Evolutionary conservation across 805 yeast species (phyloP), one percentile per base, ranked within the genome.

Genomic region (Brettanomyces bruxellensis): DNA sequence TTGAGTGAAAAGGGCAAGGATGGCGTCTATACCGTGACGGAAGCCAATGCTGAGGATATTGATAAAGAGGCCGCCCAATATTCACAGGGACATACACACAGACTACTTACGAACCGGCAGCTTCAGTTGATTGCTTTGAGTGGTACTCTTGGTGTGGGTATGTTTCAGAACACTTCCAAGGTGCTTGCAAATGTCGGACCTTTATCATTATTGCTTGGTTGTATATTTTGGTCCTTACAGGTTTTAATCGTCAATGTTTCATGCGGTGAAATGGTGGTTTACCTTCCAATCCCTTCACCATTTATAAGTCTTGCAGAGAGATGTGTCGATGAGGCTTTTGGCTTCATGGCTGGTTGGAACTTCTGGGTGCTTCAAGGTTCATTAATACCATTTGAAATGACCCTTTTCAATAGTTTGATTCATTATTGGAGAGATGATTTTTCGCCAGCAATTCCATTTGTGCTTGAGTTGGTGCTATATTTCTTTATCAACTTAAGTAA

Each of bases 91-190:
- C 44, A 38, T 24, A 38, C 51, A 45, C 70, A 72, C 42, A 59
- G 73, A 50, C 61, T 66, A 25, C 61, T 72, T 51, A 64, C 69
- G 50, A 52, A 59, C 28, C 61, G 75, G 52, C 74, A 71, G 46
- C 62, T 71, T 46, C 81, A 77, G 59, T 75, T 78, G 82, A 75
- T 78, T 49, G 81, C 84, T 40, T 71, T 80, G 47, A 84, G 83
- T 53, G 83, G 72, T 39, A 67, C 72, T 22, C 67, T 70, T 45
- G 74, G 74, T 25, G 65, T 69, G 3, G 71, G 70, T 7, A 53
- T 68, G 22, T 69, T 69, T 42, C 72, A 69, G 11, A 59, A 68
- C 34, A 66, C 69, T 25, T 68, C 70, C 6, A 55, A 56, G 28
- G 65, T 65, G 2, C 55, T 70, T 24, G 59, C 59, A 14, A 51